Evolutionary conservation across 208 protist species (phyloP), one percentile per base, ranked within the genome.

Genomic region (Leptomonas pyrrhocoris): DNA sequence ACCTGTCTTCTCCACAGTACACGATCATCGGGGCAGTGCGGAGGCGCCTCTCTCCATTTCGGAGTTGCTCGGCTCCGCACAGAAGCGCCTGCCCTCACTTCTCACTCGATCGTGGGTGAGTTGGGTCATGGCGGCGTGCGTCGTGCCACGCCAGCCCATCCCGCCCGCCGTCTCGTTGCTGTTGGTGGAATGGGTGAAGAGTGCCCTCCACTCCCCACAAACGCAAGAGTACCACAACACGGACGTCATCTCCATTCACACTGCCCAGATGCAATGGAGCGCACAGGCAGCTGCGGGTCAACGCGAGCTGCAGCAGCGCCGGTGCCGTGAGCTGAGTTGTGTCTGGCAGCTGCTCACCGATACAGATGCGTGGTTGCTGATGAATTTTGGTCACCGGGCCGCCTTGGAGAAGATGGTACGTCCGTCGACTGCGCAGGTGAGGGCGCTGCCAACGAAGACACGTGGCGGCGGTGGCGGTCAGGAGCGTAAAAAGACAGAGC

Each of bases 161-260:
- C 84, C 87, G 0, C 67, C 65, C 42, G 64, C 49, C 15, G 77
- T 65, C 12, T 88, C 87, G 15, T 71, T 90, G 23, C 50, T 82
- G n/a, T 43, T 93, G 7, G 70, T 93, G 38, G 87, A 88, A 34
- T 76, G 71, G 49, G 68, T 85, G 61, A 89, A 84, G 53, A 2
- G 38, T 51, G 40, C 21, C 27, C 38, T 11, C 43, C 11, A 21
- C 55, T 3, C 28, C 12, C 18, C 49, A 12, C 21, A 5, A 12
- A 45, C 55, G 27, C 25, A 34, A 15, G 25, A 6, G 5, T 21
- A 45, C 30, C 8, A 0, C 9, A 3, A 36, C n/a, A n/a, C 1
- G 23, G 23, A 16, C 12, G 45, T n/a, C 28, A 7, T 7, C 8
- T 21, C 27, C 15, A 28, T 1, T 5, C 2, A 13, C 43, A 0